Percentiles rank a stretch among this genome's conserved stretches.
Conservation (phyloP, 345 rosid species). For the Pistacia vera region DNA sequence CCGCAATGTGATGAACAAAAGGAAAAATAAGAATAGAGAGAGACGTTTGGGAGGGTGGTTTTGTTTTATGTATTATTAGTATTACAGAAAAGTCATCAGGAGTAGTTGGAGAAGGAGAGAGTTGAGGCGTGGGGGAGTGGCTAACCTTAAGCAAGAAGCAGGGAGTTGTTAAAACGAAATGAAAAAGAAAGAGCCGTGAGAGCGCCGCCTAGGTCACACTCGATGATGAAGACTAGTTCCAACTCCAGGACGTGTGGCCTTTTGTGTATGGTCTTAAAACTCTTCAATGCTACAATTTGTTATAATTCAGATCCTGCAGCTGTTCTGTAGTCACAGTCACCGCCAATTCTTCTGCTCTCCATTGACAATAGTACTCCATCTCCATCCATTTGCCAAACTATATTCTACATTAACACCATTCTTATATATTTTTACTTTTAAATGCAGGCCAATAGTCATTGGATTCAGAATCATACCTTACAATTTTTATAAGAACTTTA, state of each 20-base stretch:
- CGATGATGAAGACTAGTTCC: constrained; percentile 17
- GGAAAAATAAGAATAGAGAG: too few species aligned
- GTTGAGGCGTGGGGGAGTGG: neutral
- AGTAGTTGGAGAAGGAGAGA: neutral
- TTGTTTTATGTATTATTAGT: neutral
- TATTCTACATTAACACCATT: too few species aligned
- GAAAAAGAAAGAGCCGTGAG: neutral
- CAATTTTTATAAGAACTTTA: too few species aligned
- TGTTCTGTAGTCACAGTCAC: neutral
- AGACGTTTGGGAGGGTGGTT: neutral
- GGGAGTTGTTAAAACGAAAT: neutral
- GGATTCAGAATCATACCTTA: too few species aligned
- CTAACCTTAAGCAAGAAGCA: neutral
- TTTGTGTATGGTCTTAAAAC: neutral
- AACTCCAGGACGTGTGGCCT: constrained; percentile 9
- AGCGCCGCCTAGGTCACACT: constrained; percentile 6
- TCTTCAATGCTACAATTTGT: neutral
- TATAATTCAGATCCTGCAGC: neutral
- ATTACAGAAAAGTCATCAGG: neutral
- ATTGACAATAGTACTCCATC: too few species aligned
- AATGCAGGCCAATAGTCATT: too few species aligned
- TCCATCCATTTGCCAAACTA: too few species aligned
- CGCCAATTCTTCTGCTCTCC: neutral
- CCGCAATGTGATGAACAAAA: too few species aligned
- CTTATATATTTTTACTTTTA: too few species aligned